These are phyloP conservation scores for Isoetes engelmannii DNA, from an alignment of 83 land plant species.

Conservation along the genomic window DNA sequence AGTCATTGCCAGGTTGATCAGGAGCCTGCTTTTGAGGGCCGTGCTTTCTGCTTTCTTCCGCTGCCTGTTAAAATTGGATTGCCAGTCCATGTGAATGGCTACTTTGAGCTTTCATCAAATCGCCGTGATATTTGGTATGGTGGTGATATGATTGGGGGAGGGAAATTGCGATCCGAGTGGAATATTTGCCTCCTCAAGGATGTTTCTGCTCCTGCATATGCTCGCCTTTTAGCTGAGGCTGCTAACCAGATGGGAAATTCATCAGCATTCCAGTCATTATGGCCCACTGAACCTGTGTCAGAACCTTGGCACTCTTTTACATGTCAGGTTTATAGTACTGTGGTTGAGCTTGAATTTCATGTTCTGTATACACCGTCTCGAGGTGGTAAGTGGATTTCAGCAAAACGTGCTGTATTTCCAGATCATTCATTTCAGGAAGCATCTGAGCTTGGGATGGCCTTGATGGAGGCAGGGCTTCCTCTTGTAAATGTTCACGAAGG, in stretches of 20 bases:
- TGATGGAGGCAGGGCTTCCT: conserved; percentile 73
- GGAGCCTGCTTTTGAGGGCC: conserved; percentile 49
- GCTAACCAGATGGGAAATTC: conserved; percentile 58
- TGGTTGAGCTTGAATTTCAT: conserved; percentile 47
- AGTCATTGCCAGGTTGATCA: too few relatives aligned
- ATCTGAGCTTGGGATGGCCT: conserved; percentile 50
- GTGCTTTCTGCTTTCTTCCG: conserved; percentile 94
- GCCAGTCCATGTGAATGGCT: conserved; percentile 86
- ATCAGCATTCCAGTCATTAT: conserved; percentile 50
- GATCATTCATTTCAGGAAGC: conserved; percentile 60
- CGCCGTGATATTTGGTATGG: conserved; percentile 98
- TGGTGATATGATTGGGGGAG: conserved; percentile 96
- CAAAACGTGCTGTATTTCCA: conserved; percentile 86
- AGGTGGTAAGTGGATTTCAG: conserved; percentile 82
- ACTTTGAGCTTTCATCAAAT: conserved; percentile 92
- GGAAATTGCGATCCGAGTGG: conserved; percentile 87
- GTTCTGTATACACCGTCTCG: conserved; percentile 59
- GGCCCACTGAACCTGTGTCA: conserved; percentile 55
- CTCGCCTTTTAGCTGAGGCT: conserved; percentile 54
- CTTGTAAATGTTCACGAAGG: conserved; percentile 40
- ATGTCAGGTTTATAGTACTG: conserved; percentile 48
- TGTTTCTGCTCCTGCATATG: conserved; percentile 84
- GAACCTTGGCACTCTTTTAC: conserved; percentile 78
- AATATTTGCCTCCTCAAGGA: conserved; percentile 66
- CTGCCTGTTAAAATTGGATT: conserved; percentile 84